A percentile compares a stretch with the other conserved stretches of the same genome.
phyloP scores from a whole-genome alignment of 2,329 filamentous ascomycete genomes.

The Gnomoniopsis sp. region DNA sequence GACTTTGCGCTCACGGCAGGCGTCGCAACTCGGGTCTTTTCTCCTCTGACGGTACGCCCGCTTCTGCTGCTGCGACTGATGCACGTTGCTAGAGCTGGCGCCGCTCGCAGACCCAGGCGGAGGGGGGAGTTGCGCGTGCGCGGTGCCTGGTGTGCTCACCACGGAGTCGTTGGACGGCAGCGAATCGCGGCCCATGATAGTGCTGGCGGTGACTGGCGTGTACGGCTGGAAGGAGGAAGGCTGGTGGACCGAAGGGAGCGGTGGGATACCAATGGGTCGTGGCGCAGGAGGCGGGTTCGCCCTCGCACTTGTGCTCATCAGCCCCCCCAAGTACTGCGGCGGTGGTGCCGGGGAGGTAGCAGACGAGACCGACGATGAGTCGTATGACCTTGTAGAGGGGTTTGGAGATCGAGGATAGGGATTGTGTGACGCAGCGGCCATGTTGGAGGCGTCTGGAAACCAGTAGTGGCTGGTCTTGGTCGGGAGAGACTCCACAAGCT shows the following conservation, averaged over 20 bases:
- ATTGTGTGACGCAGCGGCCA: constrained; percentile 59
- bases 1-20: constrained; percentile 81
- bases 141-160: constrained; percentile 49
- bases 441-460: constrained; percentile 35
- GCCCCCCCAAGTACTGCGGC: constrained; percentile 48
- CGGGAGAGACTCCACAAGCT: constrained; percentile 33
- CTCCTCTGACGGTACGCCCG: constrained; percentile 89
- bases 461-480: constrained; percentile 32
- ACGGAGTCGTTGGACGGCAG: constrained; percentile 57
- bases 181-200: constrained; percentile 56
- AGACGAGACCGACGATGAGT: constrained; percentile 62
- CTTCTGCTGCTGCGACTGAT: constrained; percentile 66
- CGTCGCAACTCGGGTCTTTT: constrained; percentile 97
- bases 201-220: constrained; percentile 45
- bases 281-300: constrained; percentile 45
- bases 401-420: constrained; percentile 60
- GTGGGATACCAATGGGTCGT: constrained; percentile 52
- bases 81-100: constrained; percentile 32
- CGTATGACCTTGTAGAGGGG: constrained; percentile 58
- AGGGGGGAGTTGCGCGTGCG: constrained; percentile 31
- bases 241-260: constrained; percentile 42
- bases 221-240: constrained; percentile 49
- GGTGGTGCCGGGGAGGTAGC: constrained; percentile 56
- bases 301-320: constrained; percentile 51
- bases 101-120: constrained; percentile 26